phyloP scores from a whole-genome alignment of 805 yeast species.

The Yamadazyma philogaea region DNA sequence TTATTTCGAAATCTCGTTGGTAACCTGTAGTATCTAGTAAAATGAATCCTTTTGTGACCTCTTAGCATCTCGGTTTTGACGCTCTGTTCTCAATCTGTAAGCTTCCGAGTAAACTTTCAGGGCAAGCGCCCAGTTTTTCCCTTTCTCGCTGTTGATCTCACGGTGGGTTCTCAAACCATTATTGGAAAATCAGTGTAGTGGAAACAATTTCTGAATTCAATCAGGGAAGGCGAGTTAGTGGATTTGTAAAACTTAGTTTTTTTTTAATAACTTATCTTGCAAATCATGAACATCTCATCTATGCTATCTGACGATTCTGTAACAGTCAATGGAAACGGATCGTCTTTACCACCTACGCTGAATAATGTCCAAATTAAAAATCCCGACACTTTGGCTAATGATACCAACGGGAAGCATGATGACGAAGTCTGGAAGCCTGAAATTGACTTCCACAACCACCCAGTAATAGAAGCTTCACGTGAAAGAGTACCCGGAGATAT shows the following conservation, averaged over 20 bases:
- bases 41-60: neutral
- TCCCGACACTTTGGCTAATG: neutral
- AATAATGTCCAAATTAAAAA: neutral
- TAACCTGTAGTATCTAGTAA: neutral
- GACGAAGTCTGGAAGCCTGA: conserved; percentile 6
- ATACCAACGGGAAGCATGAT: neutral
- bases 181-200: conserved; percentile 6
- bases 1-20: neutral
- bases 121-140: conserved; percentile 7
- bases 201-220: conserved; percentile 5
- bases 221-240: conserved; percentile 7
- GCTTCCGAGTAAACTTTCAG: neutral
- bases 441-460: neutral
- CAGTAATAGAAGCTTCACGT: neutral
- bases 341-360: neutral
- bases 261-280: neutral
- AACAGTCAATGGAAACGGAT: conserved; percentile 2
- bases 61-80: neutral
- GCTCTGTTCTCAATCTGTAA: neutral
- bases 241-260: conserved; percentile 4
- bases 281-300: conserved; percentile 33
- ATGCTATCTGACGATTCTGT: conserved; percentile 29
- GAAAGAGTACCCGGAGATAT: neutral
- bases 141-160: conserved; percentile 7
- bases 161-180: conserved; percentile 6